Base-by-base conservation (phyloP, 225 moss, liverwort and hornwort species). In the Marchantia paleacea region DNA sequence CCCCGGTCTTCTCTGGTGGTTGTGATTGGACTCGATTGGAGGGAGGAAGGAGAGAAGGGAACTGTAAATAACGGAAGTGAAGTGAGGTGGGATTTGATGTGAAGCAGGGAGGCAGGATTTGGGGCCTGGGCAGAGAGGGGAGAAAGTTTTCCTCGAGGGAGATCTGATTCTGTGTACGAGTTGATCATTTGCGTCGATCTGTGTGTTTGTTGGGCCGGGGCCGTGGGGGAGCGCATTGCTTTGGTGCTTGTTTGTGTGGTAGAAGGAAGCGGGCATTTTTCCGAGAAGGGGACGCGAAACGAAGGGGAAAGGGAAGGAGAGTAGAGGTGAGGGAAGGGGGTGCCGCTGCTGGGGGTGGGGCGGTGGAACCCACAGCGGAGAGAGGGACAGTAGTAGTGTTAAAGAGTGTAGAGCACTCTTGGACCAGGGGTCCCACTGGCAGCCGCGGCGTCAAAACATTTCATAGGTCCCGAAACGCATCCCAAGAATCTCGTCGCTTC, bases 401-500 rank as follows among this genome's bases (percentile, higher is more conserved):
- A 20, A 65, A 65, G 65, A 49, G 30, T 7, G 70, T 71, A 12
- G 73, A 73, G 73, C 73, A 73, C n/a, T n/a, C n/a, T n/a, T n/a
- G n/a, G n/a, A n/a, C 30, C 14, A 1, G 69, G 73, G 73, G 52
- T 5, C 73, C 73, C 73, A 73, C 73, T 22, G 20, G 52, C 20
- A 52, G 51, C 10, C 52, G 52, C 52, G 73, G 70, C 39, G 70
- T 65, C 65, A 19, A 70, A 19, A 48, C 26, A 19, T 70, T 39
- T 70, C 7, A 70, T n/a, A 70, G 39, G 31, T n/a, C 50, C 51
- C 22, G 12, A 0, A 39, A 52, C 50, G 50, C 50, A 52, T 73
- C 25, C 51, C 73, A 52, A 73, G 50, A 52, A 51, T 73, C 73
- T 52, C 73, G 73, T 73, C 73, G 26, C 30, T 70, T 70, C 26